Evolutionary conservation across 2,329 filamentous ascomycete species (phyloP).

Genomic region (Cryphonectria parasitica): DNA sequence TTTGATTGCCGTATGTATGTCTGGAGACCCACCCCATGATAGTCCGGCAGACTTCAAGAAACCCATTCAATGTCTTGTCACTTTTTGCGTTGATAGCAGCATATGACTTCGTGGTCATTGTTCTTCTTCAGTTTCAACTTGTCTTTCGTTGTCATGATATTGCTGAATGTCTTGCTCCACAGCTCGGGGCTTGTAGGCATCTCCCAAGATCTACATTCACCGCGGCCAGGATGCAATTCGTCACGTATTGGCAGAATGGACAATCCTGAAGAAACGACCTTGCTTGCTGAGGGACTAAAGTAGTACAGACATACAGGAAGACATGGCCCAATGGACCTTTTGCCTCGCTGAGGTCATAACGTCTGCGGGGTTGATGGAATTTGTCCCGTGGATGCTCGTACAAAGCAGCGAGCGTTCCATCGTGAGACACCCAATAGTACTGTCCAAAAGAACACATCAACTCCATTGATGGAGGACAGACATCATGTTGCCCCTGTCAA

Average conservation of each 20-base stretch:
- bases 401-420: neutral
- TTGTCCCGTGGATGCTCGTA: neutral
- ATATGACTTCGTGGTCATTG: no score
- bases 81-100: no score
- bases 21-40: no score
- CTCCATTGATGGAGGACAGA: neutral
- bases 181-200: neutral
- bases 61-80: no score
- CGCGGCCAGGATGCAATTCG: neutral
- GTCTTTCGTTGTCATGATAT: neutral
- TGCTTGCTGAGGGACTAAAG: neutral
- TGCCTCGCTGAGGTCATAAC: neutral
- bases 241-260: neutral
- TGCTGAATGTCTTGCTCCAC: neutral
- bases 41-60: no score
- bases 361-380: neutral
- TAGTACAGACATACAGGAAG: neutral
- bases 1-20: no score
- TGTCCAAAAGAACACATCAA: neutral
- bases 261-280: neutral
- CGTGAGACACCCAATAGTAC: neutral
- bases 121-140: no score
- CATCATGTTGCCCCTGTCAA: neutral
- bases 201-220: neutral
- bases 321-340: neutral